These are phyloP conservation scores for Nemania sp. DNA, from an alignment of 2,329 filamentous ascomycete genomes.

Conservation along the genomic window DNA sequence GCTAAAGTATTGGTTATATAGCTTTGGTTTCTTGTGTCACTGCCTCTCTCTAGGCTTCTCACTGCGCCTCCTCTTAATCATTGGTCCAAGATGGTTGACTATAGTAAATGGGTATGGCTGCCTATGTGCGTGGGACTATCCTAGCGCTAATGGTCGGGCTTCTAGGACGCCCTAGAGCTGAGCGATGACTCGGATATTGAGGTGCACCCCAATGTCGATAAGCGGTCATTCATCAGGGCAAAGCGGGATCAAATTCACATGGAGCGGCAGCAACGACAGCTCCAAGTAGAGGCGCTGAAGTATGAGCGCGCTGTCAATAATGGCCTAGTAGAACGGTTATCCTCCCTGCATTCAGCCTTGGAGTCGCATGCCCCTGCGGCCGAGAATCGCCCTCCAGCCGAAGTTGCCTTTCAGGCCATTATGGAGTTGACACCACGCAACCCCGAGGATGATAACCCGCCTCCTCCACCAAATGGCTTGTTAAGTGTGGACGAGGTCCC, in stretches of 20 bases:
- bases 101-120: too few relatives aligned
- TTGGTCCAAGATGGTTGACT: too few relatives aligned
- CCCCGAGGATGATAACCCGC: background rate
- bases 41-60: too few relatives aligned
- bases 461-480: background rate
- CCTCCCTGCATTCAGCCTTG: background rate
- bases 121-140: too few relatives aligned
- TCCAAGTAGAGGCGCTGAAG: background rate
- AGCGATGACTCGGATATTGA: conserved; percentile 1
- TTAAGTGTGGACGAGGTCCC: background rate
- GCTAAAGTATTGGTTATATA: too few relatives aligned
- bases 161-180: conserved; percentile 5
- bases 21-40: too few relatives aligned
- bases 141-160: too few relatives aligned
- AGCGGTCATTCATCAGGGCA: background rate
- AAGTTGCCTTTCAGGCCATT: background rate
- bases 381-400: background rate
- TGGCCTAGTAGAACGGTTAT: background rate
- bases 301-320: background rate
- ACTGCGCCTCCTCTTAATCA: too few relatives aligned
- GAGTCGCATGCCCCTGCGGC: background rate
- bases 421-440: background rate
- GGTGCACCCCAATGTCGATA: background rate
- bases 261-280: background rate
- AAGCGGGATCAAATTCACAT: background rate